A percentile compares a stretch with the other conserved stretches of the same genome.
Conservation (phyloP, 805 yeast species). For the Candida golubevii region DNA sequence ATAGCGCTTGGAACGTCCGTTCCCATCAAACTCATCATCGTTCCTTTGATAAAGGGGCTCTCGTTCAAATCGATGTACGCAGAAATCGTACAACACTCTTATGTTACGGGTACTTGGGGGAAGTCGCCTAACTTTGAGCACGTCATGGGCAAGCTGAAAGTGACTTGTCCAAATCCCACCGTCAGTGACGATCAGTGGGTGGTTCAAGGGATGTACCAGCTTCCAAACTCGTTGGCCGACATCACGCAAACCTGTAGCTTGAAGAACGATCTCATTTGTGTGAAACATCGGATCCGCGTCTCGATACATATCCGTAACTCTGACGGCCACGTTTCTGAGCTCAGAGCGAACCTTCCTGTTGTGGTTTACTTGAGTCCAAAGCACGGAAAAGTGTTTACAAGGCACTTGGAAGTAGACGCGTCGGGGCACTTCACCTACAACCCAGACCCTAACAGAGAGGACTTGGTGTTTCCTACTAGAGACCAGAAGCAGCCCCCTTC, state of each 20-base stretch:
- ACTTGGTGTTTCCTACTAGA: slow-evolving; percentile 26
- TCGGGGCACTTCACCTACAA: slow-evolving; percentile 23
- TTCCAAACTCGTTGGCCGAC: slow-evolving; percentile 38
- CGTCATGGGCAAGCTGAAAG: slow-evolving; percentile 23
- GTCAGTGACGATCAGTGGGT: slow-evolving; percentile 42
- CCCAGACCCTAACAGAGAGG: slow-evolving; percentile 18
- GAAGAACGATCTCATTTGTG: slow-evolving; percentile 37
- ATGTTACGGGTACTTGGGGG: slow-evolving; percentile 28
- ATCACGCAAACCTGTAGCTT: slow-evolving; percentile 42
- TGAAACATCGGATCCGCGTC: slow-evolving; percentile 44
- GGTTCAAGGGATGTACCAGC: slow-evolving; percentile 35
- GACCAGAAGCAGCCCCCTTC: slow-evolving; percentile 13
- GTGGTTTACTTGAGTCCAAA: slow-evolving; percentile 39
- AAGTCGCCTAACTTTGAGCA: slow-evolving; percentile 40
- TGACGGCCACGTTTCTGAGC: slow-evolving; percentile 49
- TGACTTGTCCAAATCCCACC: slow-evolving; percentile 18
- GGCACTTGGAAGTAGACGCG: slow-evolving; percentile 30
- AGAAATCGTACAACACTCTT: slow-evolving; percentile 36
- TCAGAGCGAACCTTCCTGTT: slow-evolving; percentile 50
- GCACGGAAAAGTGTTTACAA: slow-evolving; percentile 34
- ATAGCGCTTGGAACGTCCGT: slow-evolving; percentile 45
- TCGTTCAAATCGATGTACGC: slow-evolving; percentile 30
- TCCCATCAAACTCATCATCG: slow-evolving; percentile 39
- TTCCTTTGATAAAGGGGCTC: slow-evolving; percentile 47
- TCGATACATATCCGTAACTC: slow-evolving; percentile 43